Conservation (phyloP, 805 yeast genomes). For the Wickerhamiella alocasiicola region DNA sequence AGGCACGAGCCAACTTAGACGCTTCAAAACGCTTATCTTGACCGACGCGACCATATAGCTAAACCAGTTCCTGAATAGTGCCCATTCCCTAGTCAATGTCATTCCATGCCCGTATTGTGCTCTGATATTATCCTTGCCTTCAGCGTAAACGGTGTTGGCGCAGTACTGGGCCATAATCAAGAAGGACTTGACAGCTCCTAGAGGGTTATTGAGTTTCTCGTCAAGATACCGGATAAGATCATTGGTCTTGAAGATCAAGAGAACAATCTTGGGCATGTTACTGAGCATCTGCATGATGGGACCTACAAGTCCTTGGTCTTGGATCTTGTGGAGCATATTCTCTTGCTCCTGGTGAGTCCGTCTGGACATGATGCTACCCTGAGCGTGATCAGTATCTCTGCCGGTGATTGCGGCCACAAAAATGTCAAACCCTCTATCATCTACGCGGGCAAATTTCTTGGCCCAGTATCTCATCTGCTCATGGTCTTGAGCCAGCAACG, state of each 20-base stretch:
- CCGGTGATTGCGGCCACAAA: conserved; percentile 95
- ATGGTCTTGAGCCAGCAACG: conserved; percentile 60
- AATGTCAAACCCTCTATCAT: conserved; percentile 64
- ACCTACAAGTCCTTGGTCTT: conserved; percentile 51
- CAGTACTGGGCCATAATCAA: conserved; percentile 84
- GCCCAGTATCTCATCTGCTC: conserved; percentile 63
- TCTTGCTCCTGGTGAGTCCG: conserved; percentile 53
- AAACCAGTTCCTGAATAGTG: conserved; percentile 2
- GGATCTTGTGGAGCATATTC: conserved; percentile 51
- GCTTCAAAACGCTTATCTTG: not conserved
- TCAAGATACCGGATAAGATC: conserved; percentile 85
- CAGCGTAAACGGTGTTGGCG: conserved; percentile 65
- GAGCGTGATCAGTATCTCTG: conserved; percentile 66
- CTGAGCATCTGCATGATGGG: conserved; percentile 71
- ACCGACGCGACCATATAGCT: not conserved
- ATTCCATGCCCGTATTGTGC: conserved; percentile 13
- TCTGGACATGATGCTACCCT: conserved; percentile 41
- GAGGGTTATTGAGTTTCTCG: conserved; percentile 65
- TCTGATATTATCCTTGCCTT: conserved; percentile 36
- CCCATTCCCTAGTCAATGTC: conserved; percentile 3
- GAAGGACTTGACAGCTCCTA: conserved; percentile 81
- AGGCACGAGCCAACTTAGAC: conserved; percentile 6
- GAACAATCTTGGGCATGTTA: conserved; percentile 70
- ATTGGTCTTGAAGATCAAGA: conserved; percentile 82
- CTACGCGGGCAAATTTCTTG: conserved; percentile 61